Evolutionary conservation across 768 basidiomycete genomes (phyloP), one percentile per base, ranked within the genome.

Genomic region (Crucibulum laeve): DNA sequence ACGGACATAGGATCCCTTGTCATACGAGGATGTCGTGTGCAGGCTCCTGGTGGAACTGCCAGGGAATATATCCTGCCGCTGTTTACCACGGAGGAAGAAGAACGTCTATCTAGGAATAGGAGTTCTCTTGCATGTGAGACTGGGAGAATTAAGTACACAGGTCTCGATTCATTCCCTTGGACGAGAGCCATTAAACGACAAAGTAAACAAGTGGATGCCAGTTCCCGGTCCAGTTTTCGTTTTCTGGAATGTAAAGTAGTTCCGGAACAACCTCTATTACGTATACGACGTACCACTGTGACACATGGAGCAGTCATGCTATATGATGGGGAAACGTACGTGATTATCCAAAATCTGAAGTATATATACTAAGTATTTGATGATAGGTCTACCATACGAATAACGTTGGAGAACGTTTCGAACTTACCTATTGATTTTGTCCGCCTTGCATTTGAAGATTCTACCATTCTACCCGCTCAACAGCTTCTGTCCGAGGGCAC

Each of bases 291-390:
- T 57, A 89, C 86, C 13, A 91, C 89, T n/a, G 67, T 96, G 17
- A 94, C 88, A 1, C 92, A 96, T 53, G 92, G 91, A 1, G 91
- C 94, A 0, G 68, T 97, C 19, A 95, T 96, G 91, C 69, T 98
- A 40, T 97, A 95, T 56, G 80, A 95, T 38, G 96, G 96, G 25
- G 96, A 99, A 69, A 82, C 67, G 94, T 92, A 49, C 47, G 82
- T 66, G 13, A 25, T 43, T 21, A 17, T 26, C 49, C 13, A 13
- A 4, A 40, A 18, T 30, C 23, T 40, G 14, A 7, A 3, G 19
- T 38, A 44, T 23, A 28, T 38, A 44, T 48, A 37, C 28, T 18
- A 37, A 10, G 32, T 19, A n/a, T 17, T 40, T 28, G 42, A 46
- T 49, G 38, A 56, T 43, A 97, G 95, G 58, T 88, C 91, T 1